These are phyloP conservation scores for Aureobasidium sp. DNA, from an alignment of 2,329 filamentous ascomycete species.

Conservation along the genomic window DNA sequence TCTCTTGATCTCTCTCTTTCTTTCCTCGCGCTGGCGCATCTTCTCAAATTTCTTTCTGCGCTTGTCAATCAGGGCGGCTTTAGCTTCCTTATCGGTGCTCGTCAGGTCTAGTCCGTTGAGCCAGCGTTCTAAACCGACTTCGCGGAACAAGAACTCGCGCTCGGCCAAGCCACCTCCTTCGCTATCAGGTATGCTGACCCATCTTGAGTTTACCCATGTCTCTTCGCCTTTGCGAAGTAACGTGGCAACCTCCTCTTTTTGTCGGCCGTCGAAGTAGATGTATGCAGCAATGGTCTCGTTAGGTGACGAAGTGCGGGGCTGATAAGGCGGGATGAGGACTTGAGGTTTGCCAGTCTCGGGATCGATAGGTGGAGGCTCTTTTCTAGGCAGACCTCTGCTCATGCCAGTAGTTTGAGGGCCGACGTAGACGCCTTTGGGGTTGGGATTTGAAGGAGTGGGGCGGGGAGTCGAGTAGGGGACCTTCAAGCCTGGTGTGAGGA, in stretches of 20 bases:
- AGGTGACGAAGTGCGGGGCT: slow-evolving; percentile 82
- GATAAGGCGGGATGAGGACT: slow-evolving; percentile 69
- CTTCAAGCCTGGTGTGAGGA: slow-evolving; percentile 78
- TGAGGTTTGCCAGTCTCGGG: slow-evolving; percentile 39
- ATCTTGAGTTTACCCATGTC: slow-evolving; percentile 97
- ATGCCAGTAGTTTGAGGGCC: slow-evolving; percentile 35
- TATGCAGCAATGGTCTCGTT: slow-evolving; percentile 98
- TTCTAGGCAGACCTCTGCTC: slow-evolving; percentile 49
- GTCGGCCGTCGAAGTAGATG: slow-evolving; percentile 94
- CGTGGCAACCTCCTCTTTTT: slow-evolving; percentile 95
- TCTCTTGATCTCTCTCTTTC: slow-evolving; percentile 71
- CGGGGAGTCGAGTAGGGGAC: slow-evolving; percentile 92
- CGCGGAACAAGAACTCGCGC: slow-evolving; percentile 92
- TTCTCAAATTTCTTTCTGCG: slow-evolving; percentile 36
- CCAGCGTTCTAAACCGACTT: slow-evolving; percentile 94
- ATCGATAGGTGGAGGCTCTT: slow-evolving; percentile 37
- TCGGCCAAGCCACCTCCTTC: slow-evolving; percentile 93
- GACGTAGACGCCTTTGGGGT: slow-evolving; percentile 75
- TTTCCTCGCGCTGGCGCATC: slow-evolving; percentile 59
- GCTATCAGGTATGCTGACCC: slow-evolving; percentile 86
- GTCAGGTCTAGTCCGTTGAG: slow-evolving; percentile 86
- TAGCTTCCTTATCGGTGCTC: slow-evolving; percentile 61
- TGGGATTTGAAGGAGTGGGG: slow-evolving; percentile 65
- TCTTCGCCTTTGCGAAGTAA: slow-evolving; percentile 87
- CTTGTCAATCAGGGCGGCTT: slow-evolving; percentile 68